Percentiles rank a stretch among this genome's conserved stretches.
These are phyloP conservation scores for Akanthomyces lecanii DNA, from an alignment of 2,329 filamentous ascomycete genomes.

Conservation along the genomic window DNA sequence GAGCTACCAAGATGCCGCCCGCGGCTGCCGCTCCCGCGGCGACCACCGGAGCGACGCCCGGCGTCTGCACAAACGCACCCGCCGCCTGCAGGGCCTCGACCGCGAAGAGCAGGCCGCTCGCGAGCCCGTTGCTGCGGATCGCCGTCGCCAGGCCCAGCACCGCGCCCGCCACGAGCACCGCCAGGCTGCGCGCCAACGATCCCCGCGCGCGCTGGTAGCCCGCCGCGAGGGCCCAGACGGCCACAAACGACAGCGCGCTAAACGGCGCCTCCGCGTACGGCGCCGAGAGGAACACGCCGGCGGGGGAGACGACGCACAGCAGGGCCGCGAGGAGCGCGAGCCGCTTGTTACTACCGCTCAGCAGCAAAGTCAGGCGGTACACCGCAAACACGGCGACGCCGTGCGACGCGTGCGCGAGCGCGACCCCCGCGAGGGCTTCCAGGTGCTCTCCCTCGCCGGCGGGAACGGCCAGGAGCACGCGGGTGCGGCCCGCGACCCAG, in stretches of 20 bases:
- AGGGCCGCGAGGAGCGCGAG: slow-evolving; percentile 64
- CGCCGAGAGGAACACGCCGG: slow-evolving; percentile 82
- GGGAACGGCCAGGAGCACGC: slow-evolving; percentile 23
- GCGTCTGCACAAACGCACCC: slow-evolving; percentile 23
- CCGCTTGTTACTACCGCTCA: slow-evolving; percentile 46
- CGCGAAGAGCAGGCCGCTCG: slow-evolving; percentile 74
- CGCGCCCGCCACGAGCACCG: slow-evolving; percentile 59
- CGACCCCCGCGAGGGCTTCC: slow-evolving; percentile 55
- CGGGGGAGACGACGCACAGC: slow-evolving; percentile 81
- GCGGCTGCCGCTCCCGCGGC: slow-evolving; percentile 56
- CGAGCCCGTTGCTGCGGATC: slow-evolving; percentile 80
- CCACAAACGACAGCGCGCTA: slow-evolving; percentile 70
- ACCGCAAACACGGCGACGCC: slow-evolving; percentile 69
- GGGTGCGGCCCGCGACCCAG: slow-evolving; percentile 29
- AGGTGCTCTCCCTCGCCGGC: slow-evolving; percentile 21
- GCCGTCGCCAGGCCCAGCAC: slow-evolving; percentile 68
- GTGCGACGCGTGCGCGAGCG: slow-evolving; percentile 70
- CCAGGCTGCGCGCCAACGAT: slow-evolving; percentile 38
- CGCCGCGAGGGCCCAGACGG: slow-evolving; percentile 64
- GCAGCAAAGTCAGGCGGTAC: slow-evolving; percentile 57
- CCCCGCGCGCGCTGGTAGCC: slow-evolving; percentile 29
- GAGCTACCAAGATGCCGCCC: slow-evolving; percentile 63
- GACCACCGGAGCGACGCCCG: slow-evolving; percentile 39
- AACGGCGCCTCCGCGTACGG: slow-evolving; percentile 81
- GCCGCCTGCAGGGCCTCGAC: slow-evolving; percentile 49